phyloP scores from a whole-genome alignment of 2,329 filamentous ascomycete species.

The Epichloe coenophiala region DNA sequence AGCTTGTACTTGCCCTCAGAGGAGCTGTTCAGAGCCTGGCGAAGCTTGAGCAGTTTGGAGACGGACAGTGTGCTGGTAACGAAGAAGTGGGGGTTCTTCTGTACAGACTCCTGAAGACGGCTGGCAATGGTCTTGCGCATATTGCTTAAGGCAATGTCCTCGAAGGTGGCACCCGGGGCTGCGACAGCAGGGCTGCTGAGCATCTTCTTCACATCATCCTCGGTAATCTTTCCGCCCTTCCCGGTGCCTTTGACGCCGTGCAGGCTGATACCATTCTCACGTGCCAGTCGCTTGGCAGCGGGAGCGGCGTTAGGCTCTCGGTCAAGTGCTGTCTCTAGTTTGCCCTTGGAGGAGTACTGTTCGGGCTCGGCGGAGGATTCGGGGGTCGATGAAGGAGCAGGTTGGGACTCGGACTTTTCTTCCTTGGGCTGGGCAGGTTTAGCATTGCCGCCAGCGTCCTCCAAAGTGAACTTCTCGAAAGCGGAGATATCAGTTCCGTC shows the following conservation, averaged over 20 bases:
- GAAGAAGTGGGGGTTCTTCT: slow-evolving; percentile 97
- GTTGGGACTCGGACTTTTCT: slow-evolving; percentile 47
- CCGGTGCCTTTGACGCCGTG: slow-evolving; percentile 76
- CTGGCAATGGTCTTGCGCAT: slow-evolving; percentile 98
- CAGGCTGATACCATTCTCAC: slow-evolving; percentile 71
- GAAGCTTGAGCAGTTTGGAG: slow-evolving; percentile 89
- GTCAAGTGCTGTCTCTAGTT: slow-evolving; percentile 71
- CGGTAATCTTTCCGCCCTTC: slow-evolving; percentile 73
- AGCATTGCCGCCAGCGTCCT: slow-evolving; percentile 78
- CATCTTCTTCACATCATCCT: slow-evolving; percentile 86
- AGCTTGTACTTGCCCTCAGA: slow-evolving; percentile 95
- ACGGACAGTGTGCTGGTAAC: slow-evolving; percentile 87
- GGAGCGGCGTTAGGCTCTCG: slow-evolving; percentile 62
- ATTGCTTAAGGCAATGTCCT: slow-evolving; percentile 71
- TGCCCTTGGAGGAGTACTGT: slow-evolving; percentile 63
- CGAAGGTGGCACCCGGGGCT: slow-evolving; percentile 53
- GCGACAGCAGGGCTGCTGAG: slow-evolving; percentile 41
- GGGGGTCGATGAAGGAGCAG: slow-evolving; percentile 35
- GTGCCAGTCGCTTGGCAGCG: slow-evolving; percentile 67
- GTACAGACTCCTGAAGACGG: slow-evolving; percentile 75
- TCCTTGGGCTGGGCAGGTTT: slow-evolving; percentile 53
- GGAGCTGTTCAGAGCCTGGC: slow-evolving; percentile 79
- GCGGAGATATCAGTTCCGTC: slow-evolving; percentile 77
- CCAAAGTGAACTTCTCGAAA: slow-evolving; percentile 77
- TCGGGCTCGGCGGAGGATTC: slow-evolving; percentile 39